A percentile compares a stretch with the other conserved stretches of the same genome.
Conservation (phyloP, 2,329 filamentous ascomycete genomes). For the Cladosporium cucumerinum region DNA sequence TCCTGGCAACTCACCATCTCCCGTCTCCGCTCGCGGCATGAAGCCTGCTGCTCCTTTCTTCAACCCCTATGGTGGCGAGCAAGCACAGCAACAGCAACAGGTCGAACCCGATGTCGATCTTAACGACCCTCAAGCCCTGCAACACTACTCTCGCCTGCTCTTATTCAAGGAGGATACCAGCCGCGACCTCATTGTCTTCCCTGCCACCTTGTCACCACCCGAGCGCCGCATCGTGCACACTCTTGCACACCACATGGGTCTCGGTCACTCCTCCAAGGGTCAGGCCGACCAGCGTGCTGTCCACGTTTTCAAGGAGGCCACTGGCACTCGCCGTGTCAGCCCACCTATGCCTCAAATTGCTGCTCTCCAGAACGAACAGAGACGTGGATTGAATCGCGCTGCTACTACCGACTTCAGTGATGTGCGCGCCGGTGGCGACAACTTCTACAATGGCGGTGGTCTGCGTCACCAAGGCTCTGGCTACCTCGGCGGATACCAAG, state of each 20-base stretch:
- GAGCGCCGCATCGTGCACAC: conserved; percentile 91
- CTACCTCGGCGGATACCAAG: conserved; percentile 77
- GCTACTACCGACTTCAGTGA: conserved; percentile 97
- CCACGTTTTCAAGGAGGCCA: conserved; percentile 71
- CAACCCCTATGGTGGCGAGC: conserved; percentile 36
- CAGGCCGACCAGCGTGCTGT: conserved; percentile 84
- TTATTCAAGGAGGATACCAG: conserved; percentile 79
- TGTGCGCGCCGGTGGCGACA: conserved; percentile 64
- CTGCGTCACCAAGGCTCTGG: conserved; percentile 75
- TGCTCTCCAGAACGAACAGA: conserved; percentile 66
- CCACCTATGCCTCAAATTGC: conserved; percentile 62
- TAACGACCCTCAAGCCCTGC: conserved; percentile 82
- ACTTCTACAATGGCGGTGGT: conserved; percentile 69
- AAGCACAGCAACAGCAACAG: conserved; percentile 18
- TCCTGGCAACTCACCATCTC: conserved; percentile 63
- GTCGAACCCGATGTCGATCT: conserved; percentile 68
- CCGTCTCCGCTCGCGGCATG: conserved; percentile 57
- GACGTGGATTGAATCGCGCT: conserved; percentile 82
- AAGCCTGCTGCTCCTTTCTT: conserved; percentile 35
- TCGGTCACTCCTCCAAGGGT: conserved; percentile 87
- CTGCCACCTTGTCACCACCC: conserved; percentile 72
- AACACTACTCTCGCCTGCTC: conserved; percentile 85
- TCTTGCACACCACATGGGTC: conserved; percentile 88
- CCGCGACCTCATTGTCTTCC: conserved; percentile 80
- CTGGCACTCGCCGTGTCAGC: conserved; percentile 56